Base-by-base conservation (phyloP, 1,284 basidiomycete genomes). In the Naganishia sp. region DNA sequence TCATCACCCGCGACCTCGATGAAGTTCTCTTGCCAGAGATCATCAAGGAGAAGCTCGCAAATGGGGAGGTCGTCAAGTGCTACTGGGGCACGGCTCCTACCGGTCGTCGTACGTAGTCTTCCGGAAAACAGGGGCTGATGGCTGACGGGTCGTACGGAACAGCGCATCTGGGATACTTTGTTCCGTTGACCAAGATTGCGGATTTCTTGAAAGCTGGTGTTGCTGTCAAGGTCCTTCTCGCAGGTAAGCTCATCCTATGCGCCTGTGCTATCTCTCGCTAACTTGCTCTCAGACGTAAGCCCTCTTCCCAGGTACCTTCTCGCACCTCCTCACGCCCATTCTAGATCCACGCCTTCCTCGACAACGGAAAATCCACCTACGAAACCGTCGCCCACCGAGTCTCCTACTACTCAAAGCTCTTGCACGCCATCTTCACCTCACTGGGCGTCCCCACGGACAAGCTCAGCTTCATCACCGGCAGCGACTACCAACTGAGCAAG, bases 91-190 rank as follows among this genome's bases (percentile, higher is more conserved):
- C 92, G 28, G 94, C 95, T 16, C 87, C 94, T 1, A 99, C 95
- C 3, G 95, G 95, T 71, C 82, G 93, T 81, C 95, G 92, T 95
- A 78, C 80, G 90, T 81, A 28, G 28, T 15, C 46, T 49, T 16
- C 3, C 21, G 46, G 23, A 18, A 49, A 21, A 23, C 13, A 21
- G n/a, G 13, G 3, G 28, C 5, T 28, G 28, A 10, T 18, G 45
- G 53, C 53, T 55, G 33, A 55, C 11, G 7, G 16, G 13, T 6
- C 15, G 28, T 16, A 9, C 15, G 16, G 25, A 7, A 21, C 73
- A 96, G 93, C 94, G 25, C 95, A 99, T 75, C 89, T 99, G 69
- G 96, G 92, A 13, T 99, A 99, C 84, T 94, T 97, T 77, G 95
- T 96, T 0, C 88, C 96, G 3, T 82, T 99, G 67, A 89, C 88